Conservation (phyloP, 2,329 filamentous ascomycete species). For the Alternaria arborescens region DNA sequence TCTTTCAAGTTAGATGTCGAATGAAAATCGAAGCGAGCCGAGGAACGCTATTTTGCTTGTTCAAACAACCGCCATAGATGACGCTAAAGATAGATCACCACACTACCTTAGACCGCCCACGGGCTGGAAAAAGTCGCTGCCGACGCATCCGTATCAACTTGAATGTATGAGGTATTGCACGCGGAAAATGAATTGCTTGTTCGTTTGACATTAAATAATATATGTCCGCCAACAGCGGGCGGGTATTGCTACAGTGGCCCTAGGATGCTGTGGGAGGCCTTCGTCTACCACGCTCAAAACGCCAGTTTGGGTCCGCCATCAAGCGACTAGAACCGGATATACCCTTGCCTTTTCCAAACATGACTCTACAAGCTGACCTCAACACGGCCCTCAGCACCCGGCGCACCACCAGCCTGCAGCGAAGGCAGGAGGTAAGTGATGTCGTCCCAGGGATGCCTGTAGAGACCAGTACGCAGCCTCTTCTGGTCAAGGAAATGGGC, state of each 20-base stretch:
- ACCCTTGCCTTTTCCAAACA: constrained; percentile 35
- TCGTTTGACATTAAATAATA: constrained; percentile 44
- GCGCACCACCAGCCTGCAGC: constrained; percentile 47
- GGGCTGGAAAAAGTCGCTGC: constrained; percentile 7
- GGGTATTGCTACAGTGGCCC: constrained; percentile 44
- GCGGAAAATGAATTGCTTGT: constrained; percentile 15
- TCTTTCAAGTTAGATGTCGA: background rate
- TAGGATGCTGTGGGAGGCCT: constrained; percentile 31
- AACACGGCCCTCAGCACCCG: constrained; percentile 53
- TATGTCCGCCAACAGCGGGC: constrained; percentile 41
- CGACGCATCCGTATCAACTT: background rate
- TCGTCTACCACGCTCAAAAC: constrained; percentile 45
- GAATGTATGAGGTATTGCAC: background rate
- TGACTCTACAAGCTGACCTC: constrained; percentile 51
- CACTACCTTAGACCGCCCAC: constrained; percentile 4
- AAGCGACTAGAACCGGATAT: constrained; percentile 38
- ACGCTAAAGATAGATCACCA: background rate
- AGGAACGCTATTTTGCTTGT: background rate
- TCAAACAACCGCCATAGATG: background rate
- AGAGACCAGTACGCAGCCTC: constrained; percentile 96
- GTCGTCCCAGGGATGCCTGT: constrained; percentile 89
- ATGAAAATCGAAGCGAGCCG: background rate
- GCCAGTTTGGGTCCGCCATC: constrained; percentile 37
- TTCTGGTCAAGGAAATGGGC: constrained; percentile 99
- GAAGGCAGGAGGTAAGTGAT: constrained; percentile 54